Evolutionary conservation across 106 monocot species (phyloP).

Genomic region (Dioscorea dumetorum): DNA sequence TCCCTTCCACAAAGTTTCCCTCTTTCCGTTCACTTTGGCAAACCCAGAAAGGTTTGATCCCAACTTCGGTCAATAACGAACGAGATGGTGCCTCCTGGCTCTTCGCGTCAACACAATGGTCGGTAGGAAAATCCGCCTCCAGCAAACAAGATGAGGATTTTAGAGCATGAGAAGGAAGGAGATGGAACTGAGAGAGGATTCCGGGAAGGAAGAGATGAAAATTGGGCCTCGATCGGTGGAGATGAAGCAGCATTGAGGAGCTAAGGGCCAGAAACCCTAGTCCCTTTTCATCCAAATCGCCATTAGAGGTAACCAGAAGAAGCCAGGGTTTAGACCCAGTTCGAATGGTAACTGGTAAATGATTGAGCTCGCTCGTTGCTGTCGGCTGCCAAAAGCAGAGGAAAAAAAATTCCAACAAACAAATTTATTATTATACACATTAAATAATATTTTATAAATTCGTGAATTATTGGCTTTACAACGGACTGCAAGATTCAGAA

Average conservation of each 20-base stretch:
- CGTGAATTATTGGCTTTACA: too few species aligned
- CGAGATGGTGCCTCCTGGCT: background rate
- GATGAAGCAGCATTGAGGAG: slow-evolving; percentile 17
- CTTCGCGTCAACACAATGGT: too few species aligned
- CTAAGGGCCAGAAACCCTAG: slow-evolving; percentile 3
- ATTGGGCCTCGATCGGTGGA: slow-evolving; percentile 1
- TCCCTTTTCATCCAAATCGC: background rate
- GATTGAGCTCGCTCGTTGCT: background rate
- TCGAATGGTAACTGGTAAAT: background rate
- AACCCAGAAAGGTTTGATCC: background rate
- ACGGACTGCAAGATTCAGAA: too few species aligned
- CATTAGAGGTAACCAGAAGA: background rate
- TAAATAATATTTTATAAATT: too few species aligned
- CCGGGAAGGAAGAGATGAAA: background rate
- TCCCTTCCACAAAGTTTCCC: background rate
- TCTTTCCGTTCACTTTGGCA: background rate
- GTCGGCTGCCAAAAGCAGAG: too few species aligned
- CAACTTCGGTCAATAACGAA: background rate
- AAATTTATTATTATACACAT: too few species aligned
- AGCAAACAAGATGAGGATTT: background rate
- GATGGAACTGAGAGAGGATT: background rate
- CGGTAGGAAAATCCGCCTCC: too few species aligned
- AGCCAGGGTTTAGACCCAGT: background rate
- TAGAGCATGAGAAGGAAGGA: background rate
- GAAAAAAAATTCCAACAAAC: too few species aligned